Base-by-base conservation (phyloP, 192 early-diverging fungal species). In the Coemansia sp. region DNA sequence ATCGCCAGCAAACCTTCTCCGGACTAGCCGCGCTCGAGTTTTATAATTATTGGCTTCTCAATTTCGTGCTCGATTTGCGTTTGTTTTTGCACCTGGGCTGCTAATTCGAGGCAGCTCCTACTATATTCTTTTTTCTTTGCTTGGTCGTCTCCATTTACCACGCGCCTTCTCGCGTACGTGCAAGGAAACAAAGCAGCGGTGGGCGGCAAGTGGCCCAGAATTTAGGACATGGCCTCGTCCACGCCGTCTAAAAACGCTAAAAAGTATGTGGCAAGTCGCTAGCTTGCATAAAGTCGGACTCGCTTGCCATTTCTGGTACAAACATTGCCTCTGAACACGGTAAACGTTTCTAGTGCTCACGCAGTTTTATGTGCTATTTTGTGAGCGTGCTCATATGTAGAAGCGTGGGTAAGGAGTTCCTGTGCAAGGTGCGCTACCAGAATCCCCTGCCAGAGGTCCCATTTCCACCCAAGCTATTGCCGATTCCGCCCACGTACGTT, bases 391-490 rank as follows among this genome's bases (percentile, higher is more conserved):
- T 13, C 35, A 17, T 19, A 15, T 17, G 25, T 52, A 76, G 78
- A 39, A 50, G 43, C 30, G 58, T 71, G 14, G 78, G 78, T 7
- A 65, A 66, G n/a, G 73, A 80, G 62, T 77, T 80, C 48, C 31
- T 80, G 9, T 80, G 73, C 66, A 76, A 70, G 49, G 65, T 77
- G 27, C 67, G 73, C 27, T 80, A 80, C 47, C 68, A 72, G 29
- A 80, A 80, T 48, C 67, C 78, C 32, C 52, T 80, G 18, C 78
- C 78, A 21, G 51, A 58, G 30, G 65, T 80, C 4, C 78, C 78
- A 2, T 77, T 80, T 33, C 73, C 78, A 10, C 78, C 73, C 53
- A 80, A 80, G 52, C 69, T 80, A 10, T 62, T 80, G 36, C 64
- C 72, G n/a, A 64, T 78, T 47, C 75, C 75, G 18, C 75, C 75